A percentile compares a stretch with the other conserved stretches of the same genome.
Conservation (phyloP, 345 rosid genomes). For the Lenwebbia sp. region DNA sequence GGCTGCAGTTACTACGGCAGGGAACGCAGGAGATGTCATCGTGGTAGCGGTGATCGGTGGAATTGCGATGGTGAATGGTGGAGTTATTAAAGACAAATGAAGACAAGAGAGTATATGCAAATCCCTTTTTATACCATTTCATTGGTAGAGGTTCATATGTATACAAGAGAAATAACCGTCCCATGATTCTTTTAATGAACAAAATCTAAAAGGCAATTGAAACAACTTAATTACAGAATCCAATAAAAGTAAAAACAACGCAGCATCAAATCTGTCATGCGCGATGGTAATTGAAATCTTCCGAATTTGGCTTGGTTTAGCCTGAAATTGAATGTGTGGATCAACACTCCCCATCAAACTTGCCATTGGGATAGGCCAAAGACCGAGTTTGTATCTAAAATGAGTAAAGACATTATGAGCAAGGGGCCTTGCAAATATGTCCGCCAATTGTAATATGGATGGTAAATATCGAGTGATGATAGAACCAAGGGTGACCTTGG, state of each 20-base stretch:
- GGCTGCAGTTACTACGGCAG: not conserved
- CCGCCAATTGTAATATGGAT: not conserved
- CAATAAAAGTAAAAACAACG: not conserved
- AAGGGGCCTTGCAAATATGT: not conserved
- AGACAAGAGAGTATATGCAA: not conserved
- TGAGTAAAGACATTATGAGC: not conserved
- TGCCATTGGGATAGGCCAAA: not conserved
- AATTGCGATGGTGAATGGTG: not conserved
- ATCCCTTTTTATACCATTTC: not conserved
- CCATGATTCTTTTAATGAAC: not conserved
- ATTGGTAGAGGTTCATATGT: not conserved
- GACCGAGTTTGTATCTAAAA: not conserved
- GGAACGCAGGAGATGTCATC: not conserved
- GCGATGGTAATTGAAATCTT: not conserved
- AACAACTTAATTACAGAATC: not conserved
- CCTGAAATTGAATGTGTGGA: not conserved
- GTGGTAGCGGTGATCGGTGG: not conserved
- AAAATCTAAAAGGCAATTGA: not conserved
- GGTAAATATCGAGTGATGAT: not conserved
- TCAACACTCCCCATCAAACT: not conserved
- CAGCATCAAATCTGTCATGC: not conserved
- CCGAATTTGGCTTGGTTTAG: not conserved
- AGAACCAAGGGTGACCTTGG: not conserved
- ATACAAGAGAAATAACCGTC: not conserved
- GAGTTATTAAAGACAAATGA: not conserved